These are phyloP conservation scores for Trifolium subterraneum DNA, from an alignment of 306 rosid species.

Conservation along the genomic window DNA sequence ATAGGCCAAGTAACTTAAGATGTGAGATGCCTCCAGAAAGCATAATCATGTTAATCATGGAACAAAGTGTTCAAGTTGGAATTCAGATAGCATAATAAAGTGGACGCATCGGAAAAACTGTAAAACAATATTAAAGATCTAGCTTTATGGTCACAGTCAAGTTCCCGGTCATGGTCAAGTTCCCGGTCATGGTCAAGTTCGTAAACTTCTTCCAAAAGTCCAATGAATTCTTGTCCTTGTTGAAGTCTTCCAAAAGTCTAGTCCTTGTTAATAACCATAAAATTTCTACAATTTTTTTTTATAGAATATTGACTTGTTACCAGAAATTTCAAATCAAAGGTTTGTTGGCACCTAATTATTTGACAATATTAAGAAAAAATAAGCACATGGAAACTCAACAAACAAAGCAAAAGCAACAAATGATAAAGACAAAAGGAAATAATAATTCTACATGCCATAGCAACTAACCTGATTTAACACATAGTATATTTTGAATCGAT, in stretches of 20 bases:
- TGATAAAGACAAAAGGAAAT: slow-evolving; percentile 3
- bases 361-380: slow-evolving; percentile 17
- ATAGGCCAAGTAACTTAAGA: slow-evolving; percentile 57
- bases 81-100: not conserved
- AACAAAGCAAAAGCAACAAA: slow-evolving; percentile 20
- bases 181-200: too few species aligned
- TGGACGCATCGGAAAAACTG: not conserved
- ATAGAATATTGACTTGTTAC: not conserved
- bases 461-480: slow-evolving; percentile 84
- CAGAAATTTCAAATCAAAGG: not conserved
- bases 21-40: slow-evolving; percentile 12
- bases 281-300: not conserved
- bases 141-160: not conserved
- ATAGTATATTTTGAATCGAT: slow-evolving; percentile 69
- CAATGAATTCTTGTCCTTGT: slow-evolving; percentile 1
- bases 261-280: slow-evolving; percentile 1
- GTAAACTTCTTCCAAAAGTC: not conserved
- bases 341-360: slow-evolving; percentile 11
- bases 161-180: too few species aligned
- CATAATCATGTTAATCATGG: not conserved
- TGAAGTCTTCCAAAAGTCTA: too few species aligned
- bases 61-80: slow-evolving; percentile 13
- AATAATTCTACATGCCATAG: slow-evolving; percentile 32
- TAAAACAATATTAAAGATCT: not conserved
- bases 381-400: not conserved